Base-by-base conservation (phyloP, 306 rosid species). In the Oemleria cerasiformis region DNA sequence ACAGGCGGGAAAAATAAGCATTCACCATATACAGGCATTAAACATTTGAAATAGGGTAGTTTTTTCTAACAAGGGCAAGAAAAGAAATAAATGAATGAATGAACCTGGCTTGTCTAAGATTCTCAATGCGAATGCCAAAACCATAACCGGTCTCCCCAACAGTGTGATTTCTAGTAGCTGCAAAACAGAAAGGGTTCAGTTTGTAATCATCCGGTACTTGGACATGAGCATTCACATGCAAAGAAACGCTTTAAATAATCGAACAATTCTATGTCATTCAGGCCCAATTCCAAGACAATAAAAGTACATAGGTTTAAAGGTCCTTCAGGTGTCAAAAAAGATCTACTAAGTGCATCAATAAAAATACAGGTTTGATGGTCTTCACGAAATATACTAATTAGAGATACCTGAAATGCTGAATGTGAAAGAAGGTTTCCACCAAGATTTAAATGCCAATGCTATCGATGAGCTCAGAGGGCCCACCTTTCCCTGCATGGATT, bases 361-460 rank as follows among this genome's bases (percentile, higher is more conserved):
- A 38, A 7, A 20, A 12, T 15, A 19, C 17, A 19, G 19, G 53
- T 34, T 5, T 0, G 58, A 75, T 38, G 47, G 9, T 8, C 23
- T 44, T 67, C 71, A 60, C 36, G 70, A 2, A 55, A 59, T 50
- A 51, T 40, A 64, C 76, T 74, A 50, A 55, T 63, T 14, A 67
- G 59, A 68, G 65, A 57, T 70, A 94, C 99, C 99, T 86, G 99
- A 89, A 81, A 94, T 67, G 79, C 77, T 87, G 81, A 86, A 83
- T 71, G 99, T 89, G 78, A 94, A 89, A 73, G 99, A 81, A 77
- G 99, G 99, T 81, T 89, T 91, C 99, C 97, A 94, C 99, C 99
- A 94, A 60, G 97, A 89, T 77, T 94, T 94, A 82, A 91, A 89
- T 64, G 97, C 97, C 79, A 85, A 65, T 67, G 89, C 88, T 63